phyloP scores from a whole-genome alignment of 768 basidiomycete species.

The Hygrophorus russula region DNA sequence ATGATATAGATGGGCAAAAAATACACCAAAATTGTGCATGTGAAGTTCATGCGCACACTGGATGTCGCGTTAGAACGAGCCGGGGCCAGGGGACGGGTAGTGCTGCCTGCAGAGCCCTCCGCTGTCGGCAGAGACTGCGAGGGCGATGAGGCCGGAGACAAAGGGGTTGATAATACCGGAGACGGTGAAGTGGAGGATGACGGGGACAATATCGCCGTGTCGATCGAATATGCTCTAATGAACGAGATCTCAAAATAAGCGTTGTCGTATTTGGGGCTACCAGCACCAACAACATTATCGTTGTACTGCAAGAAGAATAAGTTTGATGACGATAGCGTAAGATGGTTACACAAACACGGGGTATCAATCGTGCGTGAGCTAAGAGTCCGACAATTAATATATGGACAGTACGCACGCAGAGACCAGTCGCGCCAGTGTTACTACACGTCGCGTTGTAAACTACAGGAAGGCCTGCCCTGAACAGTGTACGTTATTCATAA shows the following conservation, averaged over 20 bases:
- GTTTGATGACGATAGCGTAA: not conserved
- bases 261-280: conserved; percentile 24
- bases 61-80: too few species aligned
- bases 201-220: not conserved
- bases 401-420: conserved; percentile 19
- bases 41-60: too few species aligned
- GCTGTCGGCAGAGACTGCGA: too few species aligned
- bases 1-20: too few species aligned
- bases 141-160: too few species aligned
- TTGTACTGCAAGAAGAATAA: conserved; percentile 23
- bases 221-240: conserved; percentile 30
- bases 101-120: too few species aligned
- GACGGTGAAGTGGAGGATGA: not conserved
- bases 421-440: conserved; percentile 21
- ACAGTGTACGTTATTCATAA: not conserved
- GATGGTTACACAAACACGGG: not conserved
- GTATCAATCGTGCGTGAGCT: not conserved
- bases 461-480: conserved; percentile 33
- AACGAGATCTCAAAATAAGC: conserved; percentile 61
- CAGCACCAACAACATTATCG: conserved; percentile 38
- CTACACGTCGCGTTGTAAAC: conserved; percentile 28
- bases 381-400: not conserved
- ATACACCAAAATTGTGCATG: too few species aligned
- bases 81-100: too few species aligned
- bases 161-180: too few species aligned